Base-by-base conservation (phyloP, 768 basidiomycete genomes). In the Polyporus arcularius region DNA sequence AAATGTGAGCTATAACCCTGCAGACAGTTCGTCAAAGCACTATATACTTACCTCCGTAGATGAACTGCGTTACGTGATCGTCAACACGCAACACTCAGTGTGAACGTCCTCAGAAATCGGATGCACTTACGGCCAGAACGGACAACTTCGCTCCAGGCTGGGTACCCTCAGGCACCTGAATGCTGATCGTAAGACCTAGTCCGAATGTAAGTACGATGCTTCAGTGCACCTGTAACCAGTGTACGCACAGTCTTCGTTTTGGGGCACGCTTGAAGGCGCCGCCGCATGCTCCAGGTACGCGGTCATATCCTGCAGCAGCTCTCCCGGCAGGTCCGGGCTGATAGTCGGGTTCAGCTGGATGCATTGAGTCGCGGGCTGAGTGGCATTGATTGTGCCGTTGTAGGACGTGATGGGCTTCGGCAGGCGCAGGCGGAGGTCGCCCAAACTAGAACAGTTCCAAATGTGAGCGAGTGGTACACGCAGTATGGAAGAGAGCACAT, bases 141-240 rank as follows among this genome's bases (percentile, higher is more conserved):
- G 85, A 84, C 4, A 85, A 70, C 49, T 80, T 80, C 14, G 12
- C 45, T 0, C 65, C 64, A 4, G 79, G 51, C 0, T 73, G 35
- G 4, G 35, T 52, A 4, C 35, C 35, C 32, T 35, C 50, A 75
- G 3, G 40, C 8, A 78, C 76, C 39, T 56, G 62, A 15, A 85
- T 77, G 61, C 85, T 83, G 41, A 85, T 57, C 0, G 77, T 82
- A 16, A 85, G 72, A 70, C 83, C 82, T 53, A 5, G 10, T 15
- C 35, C 3, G 4, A 26, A 2, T 10, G 16, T 16, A 18, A 53
- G 21, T 39, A 2, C 21, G 21, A 1, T 21, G 21, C 21, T 26
- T 26, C 3, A 40, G 38, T 26, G 26, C n/a, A 9, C 10, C 3
- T 10, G 12, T 10, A 16, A 26, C 14, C 4, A 32, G 30, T 14